Evolutionary conservation across 2,329 filamentous ascomycete genomes (phyloP), one percentile per base, ranked within the genome.

Genomic region (Colletotrichum sansevieriae): DNA sequence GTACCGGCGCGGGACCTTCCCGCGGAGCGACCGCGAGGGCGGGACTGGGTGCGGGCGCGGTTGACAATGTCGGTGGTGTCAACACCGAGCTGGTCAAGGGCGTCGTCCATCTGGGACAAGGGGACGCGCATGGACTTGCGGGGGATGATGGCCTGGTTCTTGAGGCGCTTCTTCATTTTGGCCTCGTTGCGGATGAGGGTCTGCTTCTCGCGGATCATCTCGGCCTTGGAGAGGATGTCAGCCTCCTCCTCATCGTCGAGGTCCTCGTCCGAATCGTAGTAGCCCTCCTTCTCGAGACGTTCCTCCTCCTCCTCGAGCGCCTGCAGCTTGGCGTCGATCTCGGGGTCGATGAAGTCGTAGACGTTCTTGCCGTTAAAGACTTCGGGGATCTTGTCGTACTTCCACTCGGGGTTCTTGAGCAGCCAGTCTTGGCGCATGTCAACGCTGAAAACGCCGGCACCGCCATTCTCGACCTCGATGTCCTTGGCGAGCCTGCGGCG

Each of bases 241-340:
- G 92, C 92, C 75, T 97, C 93, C 71, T 97, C 94, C 20, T 91
- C 93, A 77, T 97, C 95, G 75, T 96, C 94, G 67, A 97, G 87
- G 64, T 93, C 86, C 72, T 86, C 87, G 72, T 95, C 92, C 3
- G 92, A 94, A 51, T 98, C 93, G 82, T 99, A 99, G 86, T 92
- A 97, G 68, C 96, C 96, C 72, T 97, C 93, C 8, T 90, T 91
- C 80, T 98, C 92, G 13, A 98, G 88, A 75, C 91, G 91, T 83
- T 97, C 95, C 80, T 99, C 96, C 78, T 99, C 97, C 71, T 95
- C 95, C 81, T 99, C 96, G 39, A 99, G 87, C 64, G 94, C 94
- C 59, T 91, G 91, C 57, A 99, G 88, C 84, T 97, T 98, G 73
- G 90, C 88, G 76, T 97, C 96, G 77, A 99, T 99, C 64, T 99